Evolutionary conservation across 495 filamentous ascomycete species (phyloP).

Genomic region (Aspergillus heteromorphus): DNA sequence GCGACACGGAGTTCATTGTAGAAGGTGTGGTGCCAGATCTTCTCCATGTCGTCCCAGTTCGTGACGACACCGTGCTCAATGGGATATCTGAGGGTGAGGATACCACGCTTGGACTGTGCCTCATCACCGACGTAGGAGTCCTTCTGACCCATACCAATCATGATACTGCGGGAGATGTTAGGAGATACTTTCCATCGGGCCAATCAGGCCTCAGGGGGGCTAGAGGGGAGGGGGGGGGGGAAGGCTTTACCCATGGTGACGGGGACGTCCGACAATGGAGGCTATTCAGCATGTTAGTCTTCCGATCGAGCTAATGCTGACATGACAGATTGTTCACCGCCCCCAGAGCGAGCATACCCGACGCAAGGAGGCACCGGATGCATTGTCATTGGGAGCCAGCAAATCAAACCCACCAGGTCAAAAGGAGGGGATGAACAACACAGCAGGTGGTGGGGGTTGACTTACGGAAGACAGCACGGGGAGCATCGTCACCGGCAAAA

Average conservation of each 20-base stretch:
- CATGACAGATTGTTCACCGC: conserved; percentile 2
- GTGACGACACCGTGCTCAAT: conserved; percentile 99
- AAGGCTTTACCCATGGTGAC: conserved; percentile 92
- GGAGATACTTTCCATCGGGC: neutral
- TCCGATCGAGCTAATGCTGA: neutral
- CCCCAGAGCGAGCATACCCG: conserved; percentile 7
- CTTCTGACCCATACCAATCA: conserved; percentile 99
- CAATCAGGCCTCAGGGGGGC: neutral
- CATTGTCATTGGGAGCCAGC: conserved; percentile 10
- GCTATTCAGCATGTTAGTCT: conserved; percentile 49
- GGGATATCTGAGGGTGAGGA: conserved; percentile 97
- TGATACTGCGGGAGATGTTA: conserved; percentile 64
- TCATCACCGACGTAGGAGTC: conserved; percentile 99
- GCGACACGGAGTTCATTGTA: conserved; percentile 99
- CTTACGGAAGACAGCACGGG: conserved; percentile 99
- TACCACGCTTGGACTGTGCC: conserved; percentile 99
- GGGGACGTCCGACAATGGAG: conserved; percentile 98
- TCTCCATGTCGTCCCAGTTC: conserved; percentile 99
- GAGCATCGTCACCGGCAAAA: conserved; percentile 99
- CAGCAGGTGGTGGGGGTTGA: conserved; percentile 33
- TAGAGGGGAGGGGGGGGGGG: conserved; percentile 10
- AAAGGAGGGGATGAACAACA: neutral
- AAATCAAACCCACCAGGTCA: neutral
- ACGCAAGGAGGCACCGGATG: conserved; percentile 27
- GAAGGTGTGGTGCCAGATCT: conserved; percentile 99